phyloP scores from a whole-genome alignment of 768 basidiomycete species.

The Trametes meyenii region DNA sequence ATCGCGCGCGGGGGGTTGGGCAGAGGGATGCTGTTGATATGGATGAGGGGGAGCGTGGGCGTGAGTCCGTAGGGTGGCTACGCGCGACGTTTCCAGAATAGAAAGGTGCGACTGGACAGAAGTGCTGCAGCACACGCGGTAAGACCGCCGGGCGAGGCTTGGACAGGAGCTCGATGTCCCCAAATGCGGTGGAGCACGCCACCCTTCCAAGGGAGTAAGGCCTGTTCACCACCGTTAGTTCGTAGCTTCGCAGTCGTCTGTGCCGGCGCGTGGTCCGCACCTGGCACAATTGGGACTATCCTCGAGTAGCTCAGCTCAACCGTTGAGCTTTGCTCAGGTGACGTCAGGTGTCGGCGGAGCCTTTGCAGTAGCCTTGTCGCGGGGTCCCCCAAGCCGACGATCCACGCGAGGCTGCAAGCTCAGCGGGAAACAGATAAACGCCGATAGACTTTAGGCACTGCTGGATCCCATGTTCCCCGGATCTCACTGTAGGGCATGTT shows the following conservation, averaged over 20 bases:
- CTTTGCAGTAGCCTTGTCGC: background rate
- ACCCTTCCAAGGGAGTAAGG: background rate
- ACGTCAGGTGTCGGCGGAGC: background rate
- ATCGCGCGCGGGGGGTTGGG: constrained; percentile 3
- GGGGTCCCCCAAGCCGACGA: background rate
- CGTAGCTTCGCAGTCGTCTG: background rate
- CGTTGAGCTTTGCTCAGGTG: background rate
- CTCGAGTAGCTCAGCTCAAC: no score
- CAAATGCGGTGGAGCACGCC: background rate
- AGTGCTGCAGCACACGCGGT: background rate
- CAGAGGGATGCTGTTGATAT: constrained; percentile 14
- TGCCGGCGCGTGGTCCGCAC: no score
- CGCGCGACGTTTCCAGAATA: background rate
- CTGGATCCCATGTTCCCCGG: constrained; percentile 89
- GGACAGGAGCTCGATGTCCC: background rate
- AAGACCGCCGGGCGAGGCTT: background rate
- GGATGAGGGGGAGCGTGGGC: constrained; percentile 10
- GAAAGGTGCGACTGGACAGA: background rate
- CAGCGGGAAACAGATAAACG: constrained; percentile 21
- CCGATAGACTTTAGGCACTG: constrained; percentile 53
- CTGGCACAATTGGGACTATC: no score
- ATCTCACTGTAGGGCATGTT: constrained; percentile 64
- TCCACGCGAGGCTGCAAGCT: constrained; percentile 3
- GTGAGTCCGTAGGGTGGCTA: constrained; percentile 1
- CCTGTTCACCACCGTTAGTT: background rate